These are phyloP conservation scores for Moelleriella libera DNA, from an alignment of 2,329 filamentous ascomycete species.

Conservation along the genomic window DNA sequence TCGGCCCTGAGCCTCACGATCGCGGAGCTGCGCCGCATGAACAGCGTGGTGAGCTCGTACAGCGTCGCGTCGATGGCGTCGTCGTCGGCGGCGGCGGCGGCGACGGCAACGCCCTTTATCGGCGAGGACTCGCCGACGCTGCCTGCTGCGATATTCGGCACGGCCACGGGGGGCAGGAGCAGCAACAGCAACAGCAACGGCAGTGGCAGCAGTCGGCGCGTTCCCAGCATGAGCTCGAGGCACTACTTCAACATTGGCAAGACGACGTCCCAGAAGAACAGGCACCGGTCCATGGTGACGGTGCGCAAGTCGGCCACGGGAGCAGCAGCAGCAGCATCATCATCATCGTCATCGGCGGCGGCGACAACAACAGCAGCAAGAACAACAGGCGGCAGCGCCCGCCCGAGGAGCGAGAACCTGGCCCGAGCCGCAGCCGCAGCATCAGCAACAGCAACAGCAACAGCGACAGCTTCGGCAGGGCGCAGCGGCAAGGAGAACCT, in stretches of 20 bases:
- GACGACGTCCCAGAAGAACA: slow-evolving; percentile 4
- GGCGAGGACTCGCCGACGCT: slow-evolving; percentile 21
- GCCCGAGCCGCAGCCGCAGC: neutral
- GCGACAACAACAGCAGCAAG: too few relatives aligned
- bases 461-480: too few relatives aligned
- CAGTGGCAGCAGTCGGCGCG: too few relatives aligned
- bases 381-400: neutral
- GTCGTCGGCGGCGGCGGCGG: slow-evolving; percentile 4
- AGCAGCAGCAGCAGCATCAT: neutral
- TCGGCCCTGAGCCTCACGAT: slow-evolving; percentile 26
- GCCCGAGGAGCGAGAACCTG: slow-evolving; percentile 6
- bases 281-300: slow-evolving; percentile 7
- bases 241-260: slow-evolving; percentile 34
- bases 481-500: slow-evolving; percentile 14
- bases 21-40: slow-evolving; percentile 41
- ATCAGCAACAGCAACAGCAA: neutral
- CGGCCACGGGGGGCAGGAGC: slow-evolving; percentile 10
- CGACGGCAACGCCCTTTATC: slow-evolving; percentile 10
- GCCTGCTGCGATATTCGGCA: slow-evolving; percentile 17
- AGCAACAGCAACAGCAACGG: too few relatives aligned
- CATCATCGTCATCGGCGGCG: neutral
- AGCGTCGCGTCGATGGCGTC: slow-evolving; percentile 24
- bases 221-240: slow-evolving; percentile 19
- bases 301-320: slow-evolving; percentile 7
- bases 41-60: slow-evolving; percentile 33